Evolutionary conservation across 2,329 filamentous ascomycete genomes (phyloP).

Genomic region (Fusarium piperis): DNA sequence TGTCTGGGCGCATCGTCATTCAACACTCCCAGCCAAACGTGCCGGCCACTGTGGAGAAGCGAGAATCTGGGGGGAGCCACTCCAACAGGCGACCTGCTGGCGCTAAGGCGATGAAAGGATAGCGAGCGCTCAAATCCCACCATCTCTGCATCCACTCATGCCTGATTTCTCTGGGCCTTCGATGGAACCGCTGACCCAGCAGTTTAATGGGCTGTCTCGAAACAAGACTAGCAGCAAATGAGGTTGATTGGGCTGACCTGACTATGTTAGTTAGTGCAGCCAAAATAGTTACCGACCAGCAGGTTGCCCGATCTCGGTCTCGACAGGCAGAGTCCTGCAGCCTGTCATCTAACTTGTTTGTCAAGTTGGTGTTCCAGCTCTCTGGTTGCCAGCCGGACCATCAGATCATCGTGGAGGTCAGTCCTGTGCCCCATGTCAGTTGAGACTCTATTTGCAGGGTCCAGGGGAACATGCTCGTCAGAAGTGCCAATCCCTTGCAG

Average conservation of each 20-base stretch:
- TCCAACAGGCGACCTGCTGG: slow-evolving; percentile 30
- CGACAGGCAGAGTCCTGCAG: neutral
- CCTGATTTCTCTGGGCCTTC: neutral
- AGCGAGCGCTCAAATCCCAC: slow-evolving; percentile 12
- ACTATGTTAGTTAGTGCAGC: slow-evolving; percentile 6
- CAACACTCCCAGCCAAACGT: slow-evolving; percentile 30
- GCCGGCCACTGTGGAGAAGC: slow-evolving; percentile 40
- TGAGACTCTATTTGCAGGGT: slow-evolving; percentile 1
- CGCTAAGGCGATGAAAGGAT: slow-evolving; percentile 3
- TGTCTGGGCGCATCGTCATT: slow-evolving; percentile 14
- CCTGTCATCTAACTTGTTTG: neutral
- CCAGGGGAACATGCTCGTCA: slow-evolving; percentile 8
- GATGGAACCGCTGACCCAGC: neutral
- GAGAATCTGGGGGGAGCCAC: slow-evolving; percentile 36
- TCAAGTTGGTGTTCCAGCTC: neutral
- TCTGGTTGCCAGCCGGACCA: neutral
- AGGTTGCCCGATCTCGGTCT: neutral
- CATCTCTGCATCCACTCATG: slow-evolving; percentile 11
- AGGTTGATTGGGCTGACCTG: neutral
- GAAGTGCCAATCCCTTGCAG: neutral
- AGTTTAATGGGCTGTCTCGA: neutral
- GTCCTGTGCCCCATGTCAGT: neutral
- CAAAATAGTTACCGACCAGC: neutral
- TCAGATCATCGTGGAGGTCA: neutral
- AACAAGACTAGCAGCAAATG: neutral